Evolutionary conservation across 768 basidiomycete species (phyloP), one percentile per base, ranked within the genome.

Genomic region (Hericium coralloides): DNA sequence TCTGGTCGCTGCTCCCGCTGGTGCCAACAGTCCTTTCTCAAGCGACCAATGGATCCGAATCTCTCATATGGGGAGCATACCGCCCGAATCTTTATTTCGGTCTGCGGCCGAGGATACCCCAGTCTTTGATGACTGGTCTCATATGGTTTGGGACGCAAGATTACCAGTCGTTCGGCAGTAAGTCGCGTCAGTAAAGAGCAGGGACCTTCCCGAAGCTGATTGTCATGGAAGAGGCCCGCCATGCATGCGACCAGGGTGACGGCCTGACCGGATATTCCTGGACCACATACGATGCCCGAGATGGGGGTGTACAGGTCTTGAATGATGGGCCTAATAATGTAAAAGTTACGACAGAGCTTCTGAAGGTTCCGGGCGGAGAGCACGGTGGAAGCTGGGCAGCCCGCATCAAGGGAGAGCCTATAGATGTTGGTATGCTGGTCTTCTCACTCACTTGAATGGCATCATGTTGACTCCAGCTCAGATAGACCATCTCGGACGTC

Each of bases 31-130:
- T 70, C 12, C 59, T 76, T 17, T 70, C 77, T 17, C n/a, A 50
- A 23, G 14, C 43, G 12, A 45, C 43, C 2, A 81, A 85, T 63
- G 74, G 76, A 61, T 79, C 83, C 12, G 71, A 71, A 23, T 71
- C 76, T 2, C 66, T 88, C 26, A 68, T 90, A 69, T 94, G 91
- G 91, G 92, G 92, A 1, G 76, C 88, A 0, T 97, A 93, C 70
- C 76, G 95, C 43, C 92, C 95, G 0, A 91, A 92, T 65, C 79
- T 97, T n/a, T 98, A 98, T 73, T 95, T 97, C 70, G 95, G 95
- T 18, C 76, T 97, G 48, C 75, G 91, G 51, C 91, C 95, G 12
- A 79, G 87, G 47, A 72, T 92, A 60, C 92, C 94, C 0, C 83
- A 90, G 64, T 92, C 90, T n/a, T 78, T 98, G 25, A 81, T 94